These are phyloP conservation scores for Cladosporium sp. DNA, from an alignment of 2,329 filamentous ascomycete species.

Conservation along the genomic window DNA sequence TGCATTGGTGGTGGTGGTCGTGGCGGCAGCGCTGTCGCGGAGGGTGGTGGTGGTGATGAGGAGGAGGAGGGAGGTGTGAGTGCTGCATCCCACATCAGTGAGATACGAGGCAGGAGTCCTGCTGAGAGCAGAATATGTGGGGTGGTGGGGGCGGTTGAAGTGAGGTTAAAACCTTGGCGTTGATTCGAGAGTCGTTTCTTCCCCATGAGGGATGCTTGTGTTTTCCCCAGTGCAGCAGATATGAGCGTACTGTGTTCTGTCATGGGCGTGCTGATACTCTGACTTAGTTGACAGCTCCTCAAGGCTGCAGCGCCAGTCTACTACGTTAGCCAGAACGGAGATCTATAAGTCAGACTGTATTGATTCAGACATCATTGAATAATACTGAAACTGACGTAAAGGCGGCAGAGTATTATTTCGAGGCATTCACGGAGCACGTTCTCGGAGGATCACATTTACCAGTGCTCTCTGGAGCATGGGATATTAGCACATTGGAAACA, in stretches of 20 bases:
- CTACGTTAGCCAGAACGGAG: neutral
- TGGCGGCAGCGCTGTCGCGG: constrained; percentile 4
- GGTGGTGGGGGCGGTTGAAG: constrained; percentile 7
- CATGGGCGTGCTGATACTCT: neutral
- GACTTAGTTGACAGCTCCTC: neutral
- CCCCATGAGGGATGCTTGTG: neutral
- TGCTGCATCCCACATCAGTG: neutral
- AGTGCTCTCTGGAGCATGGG: neutral
- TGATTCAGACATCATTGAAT: neutral
- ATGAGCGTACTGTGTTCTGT: neutral
- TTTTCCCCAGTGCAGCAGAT: neutral
- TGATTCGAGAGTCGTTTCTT: neutral
- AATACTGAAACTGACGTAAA: neutral
- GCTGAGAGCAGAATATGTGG: neutral
- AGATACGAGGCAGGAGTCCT: neutral
- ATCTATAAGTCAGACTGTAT: neutral
- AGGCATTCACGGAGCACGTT: neutral
- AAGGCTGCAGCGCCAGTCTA: neutral
- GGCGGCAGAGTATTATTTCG: neutral
- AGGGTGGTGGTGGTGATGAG: neutral
- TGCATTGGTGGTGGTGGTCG: constrained; percentile 15
- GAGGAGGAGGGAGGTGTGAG: neutral
- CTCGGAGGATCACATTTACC: neutral
- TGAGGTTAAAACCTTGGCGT: constrained; percentile 3
- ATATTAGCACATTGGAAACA: neutral